A percentile compares a stretch with the other conserved stretches of the same genome.
These are phyloP conservation scores for Papiliotrema nemorosa DNA, from an alignment of 1,284 basidiomycete species.

Conservation along the genomic window DNA sequence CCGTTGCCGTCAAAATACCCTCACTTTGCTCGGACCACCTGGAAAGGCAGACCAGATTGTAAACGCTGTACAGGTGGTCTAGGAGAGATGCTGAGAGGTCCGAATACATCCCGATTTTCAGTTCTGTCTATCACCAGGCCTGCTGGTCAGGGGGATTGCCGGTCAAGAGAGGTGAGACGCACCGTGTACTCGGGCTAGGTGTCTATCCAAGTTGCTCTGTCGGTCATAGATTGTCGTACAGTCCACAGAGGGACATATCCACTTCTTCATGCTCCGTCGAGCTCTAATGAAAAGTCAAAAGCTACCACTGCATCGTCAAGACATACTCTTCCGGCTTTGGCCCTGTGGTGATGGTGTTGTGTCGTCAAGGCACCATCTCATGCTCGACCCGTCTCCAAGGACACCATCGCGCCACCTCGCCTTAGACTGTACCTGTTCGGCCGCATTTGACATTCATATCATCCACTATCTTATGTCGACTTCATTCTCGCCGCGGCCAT, in stretches of 20 bases:
- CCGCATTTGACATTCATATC: too few relatives aligned
- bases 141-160: too few relatives aligned
- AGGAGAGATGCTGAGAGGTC: too few relatives aligned
- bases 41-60: too few relatives aligned
- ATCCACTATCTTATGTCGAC: neutral
- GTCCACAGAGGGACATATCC: neutral
- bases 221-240: neutral
- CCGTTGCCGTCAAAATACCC: too few relatives aligned
- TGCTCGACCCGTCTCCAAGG: neutral
- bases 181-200: neutral
- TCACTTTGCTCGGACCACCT: too few relatives aligned
- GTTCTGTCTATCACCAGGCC: too few relatives aligned
- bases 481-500: neutral
- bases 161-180: neutral
- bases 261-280: neutral
- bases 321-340: neutral
- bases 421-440: neutral
- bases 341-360: too few relatives aligned
- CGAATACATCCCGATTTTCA: too few relatives aligned
- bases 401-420: neutral
- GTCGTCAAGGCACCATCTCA: too few relatives aligned
- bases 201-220: neutral
- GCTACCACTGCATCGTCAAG: neutral
- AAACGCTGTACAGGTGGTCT: too few relatives aligned
- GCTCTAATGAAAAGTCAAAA: neutral